Base-by-base conservation (phyloP, 495 filamentous ascomycete species). In the Entonaema liquescens region DNA sequence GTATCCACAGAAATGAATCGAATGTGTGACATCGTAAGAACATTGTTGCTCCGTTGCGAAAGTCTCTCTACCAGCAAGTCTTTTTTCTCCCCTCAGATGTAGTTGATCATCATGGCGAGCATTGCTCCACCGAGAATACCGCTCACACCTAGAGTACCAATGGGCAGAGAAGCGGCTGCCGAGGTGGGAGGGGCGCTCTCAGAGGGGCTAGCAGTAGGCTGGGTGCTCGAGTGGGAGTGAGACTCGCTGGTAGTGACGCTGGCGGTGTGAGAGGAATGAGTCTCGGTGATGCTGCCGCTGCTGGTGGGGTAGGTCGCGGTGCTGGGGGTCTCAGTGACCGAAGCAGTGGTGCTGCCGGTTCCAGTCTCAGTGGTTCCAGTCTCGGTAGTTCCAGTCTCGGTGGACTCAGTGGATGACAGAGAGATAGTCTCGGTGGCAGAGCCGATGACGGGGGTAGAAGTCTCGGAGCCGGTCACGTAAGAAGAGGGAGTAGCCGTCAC, bases 91-190 rank as follows among this genome's bases (percentile, higher is more conserved):
- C 29, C 1, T 68, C 69, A 77, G 68, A 77, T 68, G 56, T 67
- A 33, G 58, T 74, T 31, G 38, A 65, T 23, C 60, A 78, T 25
- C 38, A 56, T 62, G 21, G 70, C 59, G 26, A 78, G 26, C 7
- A 76, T 59, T 3, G 71, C 76, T 44, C 70, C 78, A 59, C 77
- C 79, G 19, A 80, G 64, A 5, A 80, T 63, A 61, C 71, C 77
- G 63, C 70, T 74, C 26, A 78, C 49, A 28, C 72, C 74, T 13
- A 79, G 50, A 26, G 68, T 73, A 47, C 74, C 76, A 44, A 74
- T 74, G 15, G 74, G 63, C 19, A 72, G 15, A 33, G 59, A 55
- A 29, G 59, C 64, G 3, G 59, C 69, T 13, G 50, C 68, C 38
- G 63, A 67, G 35, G 64, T 56, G 23, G 70, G 49, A 50, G 70